phyloP scores from a whole-genome alignment of 129 eudicot species.

The Heracleum sosnowskyi region DNA sequence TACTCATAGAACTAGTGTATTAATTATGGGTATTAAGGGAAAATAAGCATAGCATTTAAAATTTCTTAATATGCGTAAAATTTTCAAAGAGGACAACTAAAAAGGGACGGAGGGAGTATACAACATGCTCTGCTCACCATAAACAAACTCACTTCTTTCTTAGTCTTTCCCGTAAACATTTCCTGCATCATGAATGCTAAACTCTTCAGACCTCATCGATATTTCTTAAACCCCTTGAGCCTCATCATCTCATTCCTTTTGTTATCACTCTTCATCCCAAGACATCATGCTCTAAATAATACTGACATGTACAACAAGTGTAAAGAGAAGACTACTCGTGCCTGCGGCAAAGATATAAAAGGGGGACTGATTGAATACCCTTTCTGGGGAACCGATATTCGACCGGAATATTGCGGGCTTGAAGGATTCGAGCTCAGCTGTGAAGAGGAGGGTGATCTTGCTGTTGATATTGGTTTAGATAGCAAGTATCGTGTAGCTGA shows the following conservation, averaged over 20 bases:
- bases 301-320: not conserved
- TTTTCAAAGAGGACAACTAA: too few species aligned
- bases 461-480: not conserved
- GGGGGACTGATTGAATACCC: not conserved
- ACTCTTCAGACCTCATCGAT: not conserved
- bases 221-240: not conserved
- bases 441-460: accelerated
- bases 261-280: not conserved
- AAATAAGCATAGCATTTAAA: too few species aligned
- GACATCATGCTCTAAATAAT: not conserved
- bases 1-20: too few species aligned
- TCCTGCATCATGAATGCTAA: not conserved
- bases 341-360: not conserved
- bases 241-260: not conserved
- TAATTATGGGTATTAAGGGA: too few species aligned
- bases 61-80: too few species aligned
- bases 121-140: not conserved
- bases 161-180: not conserved
- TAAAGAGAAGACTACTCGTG: accelerated
- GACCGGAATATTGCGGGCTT: not conserved
- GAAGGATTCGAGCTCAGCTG: not conserved
- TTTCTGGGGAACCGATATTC: not conserved
- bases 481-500: not conserved
- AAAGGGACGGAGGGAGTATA: too few species aligned
- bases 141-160: not conserved